Evolutionary conservation across 352 stramenopile genomes (phyloP), one percentile per base, ranked within the genome.

Genomic region (Phytophthora uliginosa): DNA sequence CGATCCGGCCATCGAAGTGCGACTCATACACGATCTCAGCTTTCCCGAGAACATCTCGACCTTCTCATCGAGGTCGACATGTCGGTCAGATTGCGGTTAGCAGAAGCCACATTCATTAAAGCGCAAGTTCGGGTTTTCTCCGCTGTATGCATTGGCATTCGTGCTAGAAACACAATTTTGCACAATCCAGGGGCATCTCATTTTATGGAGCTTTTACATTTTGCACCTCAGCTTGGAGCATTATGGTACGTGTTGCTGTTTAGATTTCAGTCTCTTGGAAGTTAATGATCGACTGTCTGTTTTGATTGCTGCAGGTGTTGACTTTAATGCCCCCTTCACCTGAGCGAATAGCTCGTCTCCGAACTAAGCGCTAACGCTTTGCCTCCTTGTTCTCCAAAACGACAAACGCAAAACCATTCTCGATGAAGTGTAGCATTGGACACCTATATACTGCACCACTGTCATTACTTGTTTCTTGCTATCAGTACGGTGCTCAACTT

Each of bases 121-220:
- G 45, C 45, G 45, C 5, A 52, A 52, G 45, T 52, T 52, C 12
- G 9, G 20, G 20, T 52, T 52, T 7, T 52, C 45, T 17, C 45
- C 20, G 7, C 45, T 52, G 7, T 24, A 52, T 52, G n/a, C 28
- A 15, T 18, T 52, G 7, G 45, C 45, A 12, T 28, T 52, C 10
- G 45, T 28, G 20, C 45, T 52, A 10, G 45, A 20, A 18, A 20
- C 45, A 3, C 45, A 28, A 13, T 52, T 24, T 52, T 52, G 20
- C n/a, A 52, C 45, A 4, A 52, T 28, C 20, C 45, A 52, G 45
- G 45, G 45, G 7, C 45, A 52, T 20, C n/a, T 52, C 7, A 52
- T 52, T 18, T 17, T 52, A n/a, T 52, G 45, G 45, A 52, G 28
- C 7, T 28, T 52, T 52, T 52, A 52, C 45, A 52, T 52, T 24